Evolutionary conservation across 2,329 filamentous ascomycete species (phyloP), one percentile per base, ranked within the genome.

Genomic region (Myriangium duriaei): DNA sequence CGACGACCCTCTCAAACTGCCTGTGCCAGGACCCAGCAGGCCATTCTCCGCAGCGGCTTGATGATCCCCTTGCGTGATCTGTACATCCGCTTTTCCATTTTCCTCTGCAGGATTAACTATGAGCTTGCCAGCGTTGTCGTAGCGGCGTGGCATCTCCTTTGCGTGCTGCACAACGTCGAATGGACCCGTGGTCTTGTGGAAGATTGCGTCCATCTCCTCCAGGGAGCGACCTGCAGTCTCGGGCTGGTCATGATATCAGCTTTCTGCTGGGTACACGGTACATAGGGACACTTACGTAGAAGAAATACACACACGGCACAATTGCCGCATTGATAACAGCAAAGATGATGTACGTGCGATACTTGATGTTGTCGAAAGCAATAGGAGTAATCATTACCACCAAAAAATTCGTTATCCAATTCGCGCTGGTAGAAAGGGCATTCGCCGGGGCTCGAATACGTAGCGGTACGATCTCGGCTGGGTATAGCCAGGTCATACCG

Each of bases 301-400:
- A 47, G n/a, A 52, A 55, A 42, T 55, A 57, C 12, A 53, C 47
- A 28, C 42, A 47, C 0, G 72, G 72, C 0, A 75, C 63, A 52
- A 76, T 74, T 47, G 69, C 60, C 45, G 69, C 67, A 52, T 79
- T 79, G 58, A 79, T 75, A 7, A 38, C 37, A 24, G 75, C 74
- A 48, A 78, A 81, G 43, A 80, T 70, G 47, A 71, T 69, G 52
- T 78, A 76, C 0, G 73, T 76, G 49, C 72, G 61, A 56, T 71
- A 68, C 10, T 59, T 55, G 41, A 79, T 78, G 40, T 59, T 70
- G 40, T 65, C 57, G 45, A 77, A 72, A 1, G 71, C 63, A 2
- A 74, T 60, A 0, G 74, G 74, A 0, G 73, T 76, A 39, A 56
- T 43, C 29, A 42, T 41, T n/a, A 44, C 42, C 15, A 44, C 42